A percentile compares a stretch with the other conserved stretches of the same genome.
Evolutionary conservation across 768 basidiomycete species (phyloP).

Genomic region (Boletus patriciae): DNA sequence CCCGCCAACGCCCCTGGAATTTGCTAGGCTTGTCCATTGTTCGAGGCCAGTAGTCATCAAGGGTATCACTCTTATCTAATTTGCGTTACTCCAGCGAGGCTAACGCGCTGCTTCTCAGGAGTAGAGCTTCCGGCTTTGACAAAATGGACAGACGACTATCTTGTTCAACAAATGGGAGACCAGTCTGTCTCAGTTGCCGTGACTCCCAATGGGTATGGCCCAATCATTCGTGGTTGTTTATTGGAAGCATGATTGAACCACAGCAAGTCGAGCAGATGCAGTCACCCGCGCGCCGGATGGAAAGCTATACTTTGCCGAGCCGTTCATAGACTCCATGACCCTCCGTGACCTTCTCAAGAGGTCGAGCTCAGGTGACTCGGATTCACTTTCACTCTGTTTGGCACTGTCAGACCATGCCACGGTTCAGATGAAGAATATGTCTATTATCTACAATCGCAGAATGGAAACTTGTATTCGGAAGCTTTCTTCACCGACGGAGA

Average conservation of each 20-base stretch:
- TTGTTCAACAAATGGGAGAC: constrained; percentile 55
- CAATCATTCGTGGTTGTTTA: neutral
- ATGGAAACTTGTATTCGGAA: constrained; percentile 76
- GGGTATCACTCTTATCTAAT: constrained; percentile 40
- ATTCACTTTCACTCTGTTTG: neutral
- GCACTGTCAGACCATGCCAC: neutral
- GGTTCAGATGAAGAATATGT: constrained; percentile 35
- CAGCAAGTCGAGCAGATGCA: constrained; percentile 70
- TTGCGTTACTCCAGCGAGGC: neutral
- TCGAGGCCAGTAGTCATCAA: constrained; percentile 74
- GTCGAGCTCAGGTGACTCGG: constrained; percentile 37
- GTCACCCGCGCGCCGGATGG: constrained; percentile 55
- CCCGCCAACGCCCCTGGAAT: constrained; percentile 68
- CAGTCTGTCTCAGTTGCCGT: constrained; percentile 67
- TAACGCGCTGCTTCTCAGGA: constrained; percentile 37
- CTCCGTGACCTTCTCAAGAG: constrained; percentile 53
- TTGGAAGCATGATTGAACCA: constrained; percentile 15
- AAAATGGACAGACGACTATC: constrained; percentile 68
- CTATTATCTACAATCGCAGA: constrained; percentile 85
- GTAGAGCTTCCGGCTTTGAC: constrained; percentile 45
- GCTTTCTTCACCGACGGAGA: constrained; percentile 39
- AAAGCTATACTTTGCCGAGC: constrained; percentile 73
- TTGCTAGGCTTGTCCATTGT: constrained; percentile 63
- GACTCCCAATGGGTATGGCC: constrained; percentile 77
- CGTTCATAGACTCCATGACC: constrained; percentile 64